Conservation (phyloP, 768 basidiomycete genomes). For the Naganishia randhawae region DNA sequence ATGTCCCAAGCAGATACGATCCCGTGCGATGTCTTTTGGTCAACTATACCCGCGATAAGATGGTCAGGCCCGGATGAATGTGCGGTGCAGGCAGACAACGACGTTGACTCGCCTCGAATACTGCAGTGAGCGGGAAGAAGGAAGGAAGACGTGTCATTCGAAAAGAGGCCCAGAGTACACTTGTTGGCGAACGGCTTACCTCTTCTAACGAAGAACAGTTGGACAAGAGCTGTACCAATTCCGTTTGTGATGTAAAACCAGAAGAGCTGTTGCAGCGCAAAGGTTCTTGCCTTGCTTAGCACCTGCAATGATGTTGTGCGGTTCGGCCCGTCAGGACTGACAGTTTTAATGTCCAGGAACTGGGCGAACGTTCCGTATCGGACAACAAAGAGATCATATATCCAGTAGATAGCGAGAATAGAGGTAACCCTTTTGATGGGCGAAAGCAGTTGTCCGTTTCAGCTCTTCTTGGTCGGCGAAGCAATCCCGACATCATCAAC, state of each 20-base stretch:
- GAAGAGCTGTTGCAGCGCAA: slow-evolving; percentile 1
- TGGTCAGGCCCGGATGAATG: background rate
- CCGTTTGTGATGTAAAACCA: slow-evolving; percentile 27
- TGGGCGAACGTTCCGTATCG: slow-evolving; percentile 15
- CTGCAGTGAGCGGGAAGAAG: background rate
- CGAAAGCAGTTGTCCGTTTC: background rate
- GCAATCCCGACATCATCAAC: background rate
- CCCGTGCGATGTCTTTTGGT: background rate
- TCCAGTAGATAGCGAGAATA: slow-evolving; percentile 14
- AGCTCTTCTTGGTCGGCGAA: background rate
- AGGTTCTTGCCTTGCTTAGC: background rate
- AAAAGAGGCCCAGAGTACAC: background rate
- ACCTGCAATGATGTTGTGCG: background rate
- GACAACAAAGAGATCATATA: slow-evolving; percentile 21
- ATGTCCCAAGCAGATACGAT: background rate
- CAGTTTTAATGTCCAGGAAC: slow-evolving; percentile 21
- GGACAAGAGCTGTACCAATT: slow-evolving; percentile 15
- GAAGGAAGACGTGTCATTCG: background rate
- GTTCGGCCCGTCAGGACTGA: background rate
- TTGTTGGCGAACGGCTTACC: background rate
- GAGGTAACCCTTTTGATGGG: slow-evolving; percentile 11
- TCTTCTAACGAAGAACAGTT: slow-evolving; percentile 23
- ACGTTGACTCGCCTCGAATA: slow-evolving; percentile 8
- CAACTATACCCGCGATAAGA: background rate
- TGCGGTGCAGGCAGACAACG: background rate